Conservation (phyloP, 2,329 filamentous ascomycete genomes). For the Lizonia empirigonia region DNA sequence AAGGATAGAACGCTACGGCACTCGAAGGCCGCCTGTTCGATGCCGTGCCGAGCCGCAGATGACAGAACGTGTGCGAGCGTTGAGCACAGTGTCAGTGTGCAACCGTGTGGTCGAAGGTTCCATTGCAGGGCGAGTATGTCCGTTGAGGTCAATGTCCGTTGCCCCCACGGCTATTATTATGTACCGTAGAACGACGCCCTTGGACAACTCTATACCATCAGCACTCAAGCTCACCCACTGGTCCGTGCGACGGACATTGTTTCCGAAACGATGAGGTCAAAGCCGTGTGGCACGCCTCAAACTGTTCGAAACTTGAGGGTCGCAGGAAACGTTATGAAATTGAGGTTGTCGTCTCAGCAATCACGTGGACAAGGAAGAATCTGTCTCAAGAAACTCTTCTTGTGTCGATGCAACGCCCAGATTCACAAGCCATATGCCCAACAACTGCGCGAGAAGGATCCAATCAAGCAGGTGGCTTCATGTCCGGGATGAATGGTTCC, state of each 20-base stretch:
- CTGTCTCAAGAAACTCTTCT: slow-evolving; percentile 7
- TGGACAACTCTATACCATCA: slow-evolving; percentile 5
- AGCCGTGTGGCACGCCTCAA: slow-evolving; percentile 9
- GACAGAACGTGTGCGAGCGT: background rate
- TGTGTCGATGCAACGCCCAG: slow-evolving; percentile 3
- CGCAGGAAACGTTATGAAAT: slow-evolving; percentile 10
- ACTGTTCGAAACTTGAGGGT: slow-evolving; percentile 20
- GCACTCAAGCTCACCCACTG: slow-evolving; percentile 5
- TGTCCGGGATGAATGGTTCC: slow-evolving; percentile 25
- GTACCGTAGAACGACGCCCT: slow-evolving; percentile 9
- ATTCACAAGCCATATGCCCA: slow-evolving; percentile 12
- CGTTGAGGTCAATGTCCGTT: slow-evolving; percentile 7
- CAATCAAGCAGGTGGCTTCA: slow-evolving; percentile 16
- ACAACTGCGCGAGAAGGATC: slow-evolving; percentile 8
- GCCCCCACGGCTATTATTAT: slow-evolving; percentile 15
- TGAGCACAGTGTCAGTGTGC: background rate
- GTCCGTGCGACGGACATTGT: slow-evolving; percentile 16
- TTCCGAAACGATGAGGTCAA: slow-evolving; percentile 17
- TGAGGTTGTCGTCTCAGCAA: slow-evolving; percentile 11
- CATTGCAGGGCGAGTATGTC: slow-evolving; percentile 10
- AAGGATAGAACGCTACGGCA: background rate
- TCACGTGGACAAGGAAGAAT: background rate
- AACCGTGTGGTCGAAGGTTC: background rate
- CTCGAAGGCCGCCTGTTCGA: slow-evolving; percentile 2
- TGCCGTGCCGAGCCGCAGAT: background rate